Base-by-base conservation (phyloP, 306 rosid species). In the Albizia julibrissin region DNA sequence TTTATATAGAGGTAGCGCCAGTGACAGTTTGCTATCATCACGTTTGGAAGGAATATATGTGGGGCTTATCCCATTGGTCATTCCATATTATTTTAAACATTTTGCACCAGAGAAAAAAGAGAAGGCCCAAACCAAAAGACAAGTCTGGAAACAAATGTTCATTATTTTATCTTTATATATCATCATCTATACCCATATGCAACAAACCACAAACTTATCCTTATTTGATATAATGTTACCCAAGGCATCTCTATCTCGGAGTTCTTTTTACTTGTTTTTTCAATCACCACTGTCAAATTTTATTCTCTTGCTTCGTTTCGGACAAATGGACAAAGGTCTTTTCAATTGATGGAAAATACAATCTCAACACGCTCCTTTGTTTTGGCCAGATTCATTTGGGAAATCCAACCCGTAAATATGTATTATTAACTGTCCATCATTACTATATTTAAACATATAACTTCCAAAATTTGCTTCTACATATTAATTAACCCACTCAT, bases 41-140 rank as follows among this genome's bases (percentile, higher is more conserved):
- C 43, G 71, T 74, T 83, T 86, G 89, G 89, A 90, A 79, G 88
- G 97, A 95, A 95, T 91, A 92, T 81, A 82, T 88, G 87, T 85
- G 89, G 87, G 40, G 87, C 82, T 89, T 74, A 79, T 88, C 91
- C 68, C 44, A 89, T 90, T 87, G 83, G 83, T 58, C 49, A 79
- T 76, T 68, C 21, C 68, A 50, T 46, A 85, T 59, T 88, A 77
- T 77, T 91, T 81, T 84, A 85, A 19, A 49, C 66, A 31, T 73
- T 78, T 65, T 59, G 52, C 68, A 47, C 42, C 61, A 29, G 49
- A 24, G 66, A 58, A 75, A 83, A 81, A 82, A 88, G 81, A 82
- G 77, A 49, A 79, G 39, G 22, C 43, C 22, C 27, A 11, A 69
- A 39, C 24, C 16, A 71, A 39, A 76, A 68, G 73, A 40, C 19